Evolutionary conservation across 108 stramenopile species (phyloP).

Genomic region (Skeletonema tropicum): DNA sequence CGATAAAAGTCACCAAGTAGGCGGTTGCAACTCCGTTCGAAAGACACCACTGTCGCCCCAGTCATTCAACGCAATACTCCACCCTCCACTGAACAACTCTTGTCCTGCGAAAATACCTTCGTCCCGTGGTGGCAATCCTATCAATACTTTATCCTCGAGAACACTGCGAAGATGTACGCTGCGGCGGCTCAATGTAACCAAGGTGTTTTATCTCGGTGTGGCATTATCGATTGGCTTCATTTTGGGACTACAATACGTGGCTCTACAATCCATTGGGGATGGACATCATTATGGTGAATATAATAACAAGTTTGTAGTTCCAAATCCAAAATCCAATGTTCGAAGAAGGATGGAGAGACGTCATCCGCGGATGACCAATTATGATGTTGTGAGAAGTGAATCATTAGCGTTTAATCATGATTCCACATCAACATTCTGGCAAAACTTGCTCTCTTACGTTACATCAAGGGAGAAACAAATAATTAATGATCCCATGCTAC

Average conservation of each 20-base stretch:
- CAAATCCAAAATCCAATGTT: background rate
- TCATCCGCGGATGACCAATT: background rate
- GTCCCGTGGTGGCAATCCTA: background rate
- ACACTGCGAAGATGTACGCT: background rate
- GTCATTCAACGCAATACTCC: slow-evolving; percentile 2
- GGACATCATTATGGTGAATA: background rate
- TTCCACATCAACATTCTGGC: background rate
- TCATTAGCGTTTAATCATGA: background rate
- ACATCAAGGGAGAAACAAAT: background rate
- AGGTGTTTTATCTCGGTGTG: background rate
- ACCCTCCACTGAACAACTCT: background rate
- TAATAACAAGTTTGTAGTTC: background rate
- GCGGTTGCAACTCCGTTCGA: background rate
- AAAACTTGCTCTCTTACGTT: background rate
- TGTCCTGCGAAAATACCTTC: slow-evolving; percentile 1
- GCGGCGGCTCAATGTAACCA: background rate
- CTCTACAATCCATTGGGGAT: background rate
- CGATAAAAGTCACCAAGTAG: background rate
- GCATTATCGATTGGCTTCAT: background rate
- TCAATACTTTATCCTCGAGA: background rate
- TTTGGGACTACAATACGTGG: background rate
- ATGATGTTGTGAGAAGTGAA: background rate
- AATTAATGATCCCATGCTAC: slow-evolving; percentile 13
- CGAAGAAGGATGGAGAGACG: background rate
- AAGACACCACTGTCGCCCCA: background rate